phyloP scores from a whole-genome alignment of 1,284 basidiomycete species.

The Xerocomus amazonicus region DNA sequence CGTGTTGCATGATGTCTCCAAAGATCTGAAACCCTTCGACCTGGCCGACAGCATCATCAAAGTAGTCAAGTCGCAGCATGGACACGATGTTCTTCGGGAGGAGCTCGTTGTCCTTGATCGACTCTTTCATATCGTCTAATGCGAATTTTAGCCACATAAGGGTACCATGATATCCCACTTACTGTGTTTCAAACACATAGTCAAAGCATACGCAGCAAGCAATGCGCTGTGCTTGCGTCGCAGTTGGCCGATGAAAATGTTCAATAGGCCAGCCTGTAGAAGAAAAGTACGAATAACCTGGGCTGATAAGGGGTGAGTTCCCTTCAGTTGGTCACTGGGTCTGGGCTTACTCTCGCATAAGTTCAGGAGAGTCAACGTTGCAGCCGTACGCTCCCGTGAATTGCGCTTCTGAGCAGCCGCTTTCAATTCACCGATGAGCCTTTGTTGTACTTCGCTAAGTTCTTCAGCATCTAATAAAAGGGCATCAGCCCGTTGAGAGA shows the following conservation, averaged over 20 bases:
- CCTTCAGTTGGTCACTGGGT: neutral
- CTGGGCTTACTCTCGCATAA: conserved; percentile 5
- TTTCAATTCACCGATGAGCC: conserved; percentile 12
- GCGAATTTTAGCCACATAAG: neutral
- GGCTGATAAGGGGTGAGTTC: neutral
- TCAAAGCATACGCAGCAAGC: conserved; percentile 7
- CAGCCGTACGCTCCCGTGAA: conserved; percentile 8
- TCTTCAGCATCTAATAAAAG: conserved; percentile 5
- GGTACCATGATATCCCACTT: neutral
- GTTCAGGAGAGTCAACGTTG: conserved; percentile 8
- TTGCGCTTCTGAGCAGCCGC: neutral
- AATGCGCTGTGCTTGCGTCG: conserved; percentile 1
- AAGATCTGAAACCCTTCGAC: conserved; percentile 12
- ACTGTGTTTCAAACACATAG: conserved; percentile 8
- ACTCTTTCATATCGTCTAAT: conserved; percentile 3
- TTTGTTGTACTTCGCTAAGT: conserved; percentile 2
- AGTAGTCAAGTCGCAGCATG: conserved; percentile 9
- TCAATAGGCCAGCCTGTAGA: neutral
- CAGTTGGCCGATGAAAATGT: conserved; percentile 6
- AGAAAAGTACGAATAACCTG: neutral
- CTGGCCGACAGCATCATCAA: conserved; percentile 8
- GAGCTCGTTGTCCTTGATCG: neutral
- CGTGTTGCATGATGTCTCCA: conserved; percentile 4
- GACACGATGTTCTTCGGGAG: conserved; percentile 5
- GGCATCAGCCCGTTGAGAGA: neutral